Evolutionary conservation across 2,329 filamentous ascomycete genomes (phyloP), one percentile per base, ranked within the genome.

Genomic region (Hymenoscyphus fraxineus): DNA sequence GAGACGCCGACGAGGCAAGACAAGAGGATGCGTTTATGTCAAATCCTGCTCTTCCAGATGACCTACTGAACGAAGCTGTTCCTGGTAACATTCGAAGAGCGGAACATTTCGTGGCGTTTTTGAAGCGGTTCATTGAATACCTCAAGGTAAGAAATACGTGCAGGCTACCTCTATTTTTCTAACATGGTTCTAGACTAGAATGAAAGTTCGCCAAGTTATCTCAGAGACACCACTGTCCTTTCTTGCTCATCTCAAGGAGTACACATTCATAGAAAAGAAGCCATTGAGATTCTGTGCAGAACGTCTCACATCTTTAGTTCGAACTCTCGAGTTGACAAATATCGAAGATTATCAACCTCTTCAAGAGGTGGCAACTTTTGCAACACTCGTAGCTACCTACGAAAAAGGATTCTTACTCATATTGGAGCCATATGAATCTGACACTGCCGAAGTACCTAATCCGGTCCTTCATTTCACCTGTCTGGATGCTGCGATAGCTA

Each of bases 241-340:
- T 76, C 82, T 99, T 9, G 86, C 90, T 16, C 94, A 99, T 79
- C 82, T 99, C 6, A 96, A 92, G 74, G 95, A 99, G 70, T 88
- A 97, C 64, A 99, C 96, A 0, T 99, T 96, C 74, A 99, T 99
- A 72, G 95, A 99, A 76, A 92, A 92, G 76, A 99, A 99, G 72
- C 95, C 95, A 0, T 78, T 99, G 12, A 84, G 91, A 59, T 99
- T 99, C 77, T 99, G 96, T 74, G 93, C 95, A 0, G 96, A 99
- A 78, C 88, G 95, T 47, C 80, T 99, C 13, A 97, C 95, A 0
- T 99, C 94, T 0, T 86, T 99, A 6, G 94, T 99, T 19, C 86
- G 96, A 64, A 99, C 95, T 0, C 84, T 99, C 16, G 95, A 99
- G 77, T 87, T 99, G 64, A 96, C 94, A 39, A 98, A 96, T 72